These are phyloP conservation scores for Scolecobasidium constrictum DNA, from an alignment of 2,329 filamentous ascomycete genomes.

Conservation along the genomic window DNA sequence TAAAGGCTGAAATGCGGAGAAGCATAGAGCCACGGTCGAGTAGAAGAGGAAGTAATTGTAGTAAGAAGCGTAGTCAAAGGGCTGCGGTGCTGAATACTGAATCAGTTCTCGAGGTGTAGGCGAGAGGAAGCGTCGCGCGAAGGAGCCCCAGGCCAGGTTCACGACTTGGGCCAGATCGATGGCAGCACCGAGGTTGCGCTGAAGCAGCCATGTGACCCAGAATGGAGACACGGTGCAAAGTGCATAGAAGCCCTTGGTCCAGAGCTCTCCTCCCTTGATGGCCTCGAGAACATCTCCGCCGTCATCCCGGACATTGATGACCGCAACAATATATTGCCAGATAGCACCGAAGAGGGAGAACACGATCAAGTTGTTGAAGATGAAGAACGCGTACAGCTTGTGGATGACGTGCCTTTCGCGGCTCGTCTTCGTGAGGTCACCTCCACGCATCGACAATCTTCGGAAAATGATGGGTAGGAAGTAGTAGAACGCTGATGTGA, in stretches of 20 bases:
- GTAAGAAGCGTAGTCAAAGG: constrained; percentile 92
- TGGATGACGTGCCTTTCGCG: constrained; percentile 83
- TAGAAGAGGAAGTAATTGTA: constrained; percentile 99
- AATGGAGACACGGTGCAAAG: constrained; percentile 78
- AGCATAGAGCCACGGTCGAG: constrained; percentile 76
- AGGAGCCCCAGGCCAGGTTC: constrained; percentile 73
- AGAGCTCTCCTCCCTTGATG: constrained; percentile 7
- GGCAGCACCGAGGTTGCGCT: constrained; percentile 87
- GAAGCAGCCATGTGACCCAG: constrained; percentile 88
- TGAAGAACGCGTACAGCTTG: constrained; percentile 90
- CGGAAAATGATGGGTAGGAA: constrained; percentile 86
- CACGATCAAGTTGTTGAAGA: constrained; percentile 92
- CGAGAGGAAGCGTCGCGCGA: constrained; percentile 70
- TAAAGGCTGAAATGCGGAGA: constrained; percentile 75
- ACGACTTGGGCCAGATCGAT: constrained; percentile 85
- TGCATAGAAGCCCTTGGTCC: constrained; percentile 48
- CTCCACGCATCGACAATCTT: constrained; percentile 68
- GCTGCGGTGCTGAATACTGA: constrained; percentile 79
- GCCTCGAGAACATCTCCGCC: constrained; percentile 36
- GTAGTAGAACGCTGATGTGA: constrained; percentile 81
- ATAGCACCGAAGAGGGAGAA: constrained; percentile 85
- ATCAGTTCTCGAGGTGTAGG: constrained; percentile 88
- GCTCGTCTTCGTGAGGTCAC: constrained; percentile 84
- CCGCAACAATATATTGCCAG: constrained; percentile 59
- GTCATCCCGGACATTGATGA: constrained; percentile 49